Conservation (phyloP, 129 eudicot genomes). For the Arctium lappa region DNA sequence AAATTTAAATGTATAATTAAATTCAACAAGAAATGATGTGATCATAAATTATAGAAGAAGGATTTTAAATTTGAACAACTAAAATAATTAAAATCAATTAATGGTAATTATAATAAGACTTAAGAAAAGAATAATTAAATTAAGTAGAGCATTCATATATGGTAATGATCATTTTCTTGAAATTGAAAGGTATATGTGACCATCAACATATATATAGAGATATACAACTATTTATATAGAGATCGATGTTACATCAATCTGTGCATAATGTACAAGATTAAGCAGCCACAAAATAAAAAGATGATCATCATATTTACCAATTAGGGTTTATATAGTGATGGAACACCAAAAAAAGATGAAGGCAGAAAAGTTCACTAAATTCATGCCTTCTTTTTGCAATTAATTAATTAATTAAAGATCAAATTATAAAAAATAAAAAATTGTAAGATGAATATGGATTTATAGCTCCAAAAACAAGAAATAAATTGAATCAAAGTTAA, state of each 20-base stretch:
- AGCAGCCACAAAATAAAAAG: conserved; percentile 27
- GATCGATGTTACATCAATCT: conserved; percentile 25
- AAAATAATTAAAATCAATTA: neutral
- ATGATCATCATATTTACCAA: conserved; percentile 27
- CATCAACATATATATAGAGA: conserved; percentile 15
- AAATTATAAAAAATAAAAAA: neutral
- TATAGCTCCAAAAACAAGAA: neutral
- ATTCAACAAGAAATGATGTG: conserved; percentile 14
- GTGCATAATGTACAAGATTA: conserved; percentile 25
- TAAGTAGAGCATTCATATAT: neutral
- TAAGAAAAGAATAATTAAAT: conserved; percentile 2
- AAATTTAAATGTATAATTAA: neutral
- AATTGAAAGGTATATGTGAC: conserved; percentile 19
- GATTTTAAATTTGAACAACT: neutral
- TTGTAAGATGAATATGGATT: neutral
- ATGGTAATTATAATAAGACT: neutral
- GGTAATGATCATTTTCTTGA: conserved; percentile 25
- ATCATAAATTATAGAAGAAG: neutral
- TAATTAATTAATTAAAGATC: neutral
- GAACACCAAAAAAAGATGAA: conserved; percentile 4
- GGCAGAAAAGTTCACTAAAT: conserved; percentile 13
- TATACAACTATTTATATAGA: conserved; percentile 9
- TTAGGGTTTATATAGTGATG: conserved; percentile 34
- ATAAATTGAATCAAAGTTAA: no score
- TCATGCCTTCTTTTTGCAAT: neutral